Evolutionary conservation across 345 rosid species (phyloP).

Genomic region (Citrus australasica): DNA sequence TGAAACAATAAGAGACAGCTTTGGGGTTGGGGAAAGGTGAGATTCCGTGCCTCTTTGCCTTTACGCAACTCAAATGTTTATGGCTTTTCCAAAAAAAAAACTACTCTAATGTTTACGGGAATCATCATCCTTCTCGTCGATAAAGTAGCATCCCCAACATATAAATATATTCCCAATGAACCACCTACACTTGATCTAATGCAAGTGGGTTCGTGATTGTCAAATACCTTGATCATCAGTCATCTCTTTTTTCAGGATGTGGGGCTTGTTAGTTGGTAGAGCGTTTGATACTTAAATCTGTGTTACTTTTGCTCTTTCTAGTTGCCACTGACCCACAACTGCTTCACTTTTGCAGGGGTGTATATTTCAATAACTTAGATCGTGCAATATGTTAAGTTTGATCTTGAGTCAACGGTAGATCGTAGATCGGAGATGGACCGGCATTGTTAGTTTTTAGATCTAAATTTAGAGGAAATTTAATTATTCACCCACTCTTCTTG

Average conservation of each 20-base stretch:
- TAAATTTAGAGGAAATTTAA: background rate
- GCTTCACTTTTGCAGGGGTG: background rate
- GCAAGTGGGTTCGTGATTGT: background rate
- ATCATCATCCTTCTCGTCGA: background rate
- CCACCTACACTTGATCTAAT: background rate
- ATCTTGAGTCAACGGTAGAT: background rate
- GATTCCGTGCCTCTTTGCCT: constrained; percentile 16
- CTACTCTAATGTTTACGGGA: background rate
- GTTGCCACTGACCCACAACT: background rate
- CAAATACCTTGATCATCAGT: background rate
- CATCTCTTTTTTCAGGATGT: background rate
- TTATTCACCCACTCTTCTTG: background rate
- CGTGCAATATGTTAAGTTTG: background rate
- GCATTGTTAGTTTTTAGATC: background rate
- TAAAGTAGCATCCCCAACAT: background rate
- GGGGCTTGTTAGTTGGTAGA: background rate
- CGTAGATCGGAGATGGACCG: background rate
- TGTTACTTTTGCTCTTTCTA: constrained; percentile 1
- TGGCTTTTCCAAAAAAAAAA: background rate
- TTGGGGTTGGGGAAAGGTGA: constrained; percentile 21
- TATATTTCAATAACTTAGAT: background rate
- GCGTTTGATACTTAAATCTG: no score
- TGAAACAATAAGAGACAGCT: constrained; percentile 2
- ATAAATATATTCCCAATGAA: background rate
- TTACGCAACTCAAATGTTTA: constrained; percentile 4